Evolutionary conservation across 2,329 filamentous ascomycete genomes (phyloP).

Genomic region (Cercospora brassicicola): DNA sequence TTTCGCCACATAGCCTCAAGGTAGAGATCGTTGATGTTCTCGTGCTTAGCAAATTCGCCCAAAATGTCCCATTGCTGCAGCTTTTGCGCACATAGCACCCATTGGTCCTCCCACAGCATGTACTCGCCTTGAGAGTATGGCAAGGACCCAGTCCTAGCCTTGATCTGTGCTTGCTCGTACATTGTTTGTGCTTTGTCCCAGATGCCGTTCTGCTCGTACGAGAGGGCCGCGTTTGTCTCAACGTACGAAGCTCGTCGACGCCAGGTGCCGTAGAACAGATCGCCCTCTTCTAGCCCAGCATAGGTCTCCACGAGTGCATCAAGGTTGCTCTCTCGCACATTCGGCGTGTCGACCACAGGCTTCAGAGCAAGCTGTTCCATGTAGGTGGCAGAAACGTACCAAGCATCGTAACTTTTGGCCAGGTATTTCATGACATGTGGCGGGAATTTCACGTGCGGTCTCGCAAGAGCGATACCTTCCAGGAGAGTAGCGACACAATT

Average conservation of each 20-base stretch:
- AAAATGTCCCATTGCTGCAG: conserved; percentile 98
- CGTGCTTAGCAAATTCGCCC: conserved; percentile 96
- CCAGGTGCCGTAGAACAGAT: conserved; percentile 97
- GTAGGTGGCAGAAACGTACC: conserved; percentile 91
- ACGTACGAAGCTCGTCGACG: conserved; percentile 91
- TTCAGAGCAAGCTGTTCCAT: conserved; percentile 86
- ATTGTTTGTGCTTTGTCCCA: conserved; percentile 98
- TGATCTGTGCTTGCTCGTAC: conserved; percentile 96
- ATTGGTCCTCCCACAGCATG: conserved; percentile 99
- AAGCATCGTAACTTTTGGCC: conserved; percentile 89
- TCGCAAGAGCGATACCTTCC: conserved; percentile 80
- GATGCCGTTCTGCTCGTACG: conserved; percentile 98
- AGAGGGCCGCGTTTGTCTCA: conserved; percentile 94
- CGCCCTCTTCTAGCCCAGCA: conserved; percentile 85
- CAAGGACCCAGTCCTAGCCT: conserved; percentile 91
- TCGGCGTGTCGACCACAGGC: conserved; percentile 78
- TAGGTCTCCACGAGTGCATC: conserved; percentile 96
- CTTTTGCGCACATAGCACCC: conserved; percentile 96
- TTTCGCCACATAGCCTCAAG: conserved; percentile 95
- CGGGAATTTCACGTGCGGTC: conserved; percentile 85
- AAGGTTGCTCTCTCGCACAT: conserved; percentile 87
- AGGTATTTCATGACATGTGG: conserved; percentile 95
- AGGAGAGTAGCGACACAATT: conserved; percentile 94
- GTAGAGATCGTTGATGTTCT: conserved; percentile 95
- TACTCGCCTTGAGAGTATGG: conserved; percentile 97